Evolutionary conservation across 1,284 basidiomycete species (phyloP).

Genomic region (Cryptococcus neoformans): DNA sequence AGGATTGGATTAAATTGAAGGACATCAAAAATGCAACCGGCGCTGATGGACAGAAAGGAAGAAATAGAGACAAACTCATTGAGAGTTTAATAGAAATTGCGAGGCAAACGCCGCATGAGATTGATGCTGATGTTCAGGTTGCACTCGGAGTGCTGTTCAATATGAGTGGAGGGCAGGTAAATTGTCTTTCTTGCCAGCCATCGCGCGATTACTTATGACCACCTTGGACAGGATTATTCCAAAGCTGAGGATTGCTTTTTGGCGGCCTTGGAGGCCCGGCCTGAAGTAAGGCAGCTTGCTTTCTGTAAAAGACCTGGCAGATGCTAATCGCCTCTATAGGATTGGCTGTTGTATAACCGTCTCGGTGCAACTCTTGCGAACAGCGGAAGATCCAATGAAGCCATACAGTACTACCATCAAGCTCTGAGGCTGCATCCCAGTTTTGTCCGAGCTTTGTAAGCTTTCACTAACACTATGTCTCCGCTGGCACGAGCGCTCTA

Average conservation of each 20-base stretch:
- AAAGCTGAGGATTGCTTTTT: constrained; percentile 94
- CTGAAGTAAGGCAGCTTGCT: constrained; percentile 60
- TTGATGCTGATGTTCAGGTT: constrained; percentile 92
- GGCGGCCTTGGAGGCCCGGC: constrained; percentile 80
- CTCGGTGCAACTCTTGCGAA: constrained; percentile 97
- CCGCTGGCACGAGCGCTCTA: too few relatives aligned
- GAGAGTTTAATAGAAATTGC: constrained; percentile 50
- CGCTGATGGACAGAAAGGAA: constrained; percentile 1
- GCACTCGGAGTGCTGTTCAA: constrained; percentile 93
- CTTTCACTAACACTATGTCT: constrained; percentile 2
- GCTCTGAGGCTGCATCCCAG: constrained; percentile 87
- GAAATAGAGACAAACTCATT: constrained; percentile 29
- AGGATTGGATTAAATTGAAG: constrained; percentile 65
- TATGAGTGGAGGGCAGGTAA: constrained; percentile 53
- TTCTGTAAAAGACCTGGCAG: background rate
- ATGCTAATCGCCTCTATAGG: constrained; percentile 54
- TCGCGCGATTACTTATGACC: background rate
- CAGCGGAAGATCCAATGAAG: constrained; percentile 75
- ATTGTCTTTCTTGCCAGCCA: background rate
- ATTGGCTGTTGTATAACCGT: constrained; percentile 94
- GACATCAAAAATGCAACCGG: constrained; percentile 1
- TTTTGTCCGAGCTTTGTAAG: constrained; percentile 84
- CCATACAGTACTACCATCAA: constrained; percentile 83
- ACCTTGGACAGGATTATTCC: constrained; percentile 65
- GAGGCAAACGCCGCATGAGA: constrained; percentile 51